These are phyloP conservation scores for Extremus antarcticus DNA, from an alignment of 495 filamentous ascomycete species.

Conservation along the genomic window DNA sequence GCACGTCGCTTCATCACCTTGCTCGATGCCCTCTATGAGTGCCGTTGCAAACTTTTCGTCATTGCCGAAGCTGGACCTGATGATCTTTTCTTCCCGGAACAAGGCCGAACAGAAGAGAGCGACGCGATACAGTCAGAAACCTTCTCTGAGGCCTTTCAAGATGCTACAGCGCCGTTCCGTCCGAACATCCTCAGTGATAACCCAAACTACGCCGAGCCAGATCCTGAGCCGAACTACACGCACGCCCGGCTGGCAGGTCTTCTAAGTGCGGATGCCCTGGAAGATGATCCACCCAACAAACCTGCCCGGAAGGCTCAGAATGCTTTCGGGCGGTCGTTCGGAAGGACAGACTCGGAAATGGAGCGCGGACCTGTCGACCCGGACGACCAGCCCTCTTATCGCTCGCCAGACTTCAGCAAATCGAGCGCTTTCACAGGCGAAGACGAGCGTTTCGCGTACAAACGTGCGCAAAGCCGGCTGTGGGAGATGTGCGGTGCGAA, in stretches of 20 bases:
- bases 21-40: conserved; percentile 61
- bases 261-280: conserved; percentile 25
- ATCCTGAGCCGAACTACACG: conserved; percentile 20
- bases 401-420: conserved; percentile 41
- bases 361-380: conserved; percentile 16
- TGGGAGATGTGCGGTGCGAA: conserved; percentile 58
- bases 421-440: conserved; percentile 54
- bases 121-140: conserved; percentile 57
- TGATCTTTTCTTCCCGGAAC: conserved; percentile 59
- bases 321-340: conserved; percentile 17
- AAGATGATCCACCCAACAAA: conserved; percentile 35
- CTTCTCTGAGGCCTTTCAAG: conserved; percentile 59
- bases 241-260: conserved; percentile 18
- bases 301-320: conserved; percentile 8
- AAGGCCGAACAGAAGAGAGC: conserved; percentile 9
- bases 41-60: conserved; percentile 52
- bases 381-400: conserved; percentile 16
- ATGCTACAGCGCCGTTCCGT: conserved; percentile 55
- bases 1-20: conserved; percentile 61
- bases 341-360: conserved; percentile 14
- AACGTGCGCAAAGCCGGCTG: conserved; percentile 52
- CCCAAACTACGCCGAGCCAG: conserved; percentile 24
- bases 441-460: conserved; percentile 63
- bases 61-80: conserved; percentile 49
- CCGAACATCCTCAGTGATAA: conserved; percentile 55